Evolutionary conservation across 306 rosid genomes (phyloP), one percentile per base, ranked within the genome.

Genomic region (Canavalia ensiformis): DNA sequence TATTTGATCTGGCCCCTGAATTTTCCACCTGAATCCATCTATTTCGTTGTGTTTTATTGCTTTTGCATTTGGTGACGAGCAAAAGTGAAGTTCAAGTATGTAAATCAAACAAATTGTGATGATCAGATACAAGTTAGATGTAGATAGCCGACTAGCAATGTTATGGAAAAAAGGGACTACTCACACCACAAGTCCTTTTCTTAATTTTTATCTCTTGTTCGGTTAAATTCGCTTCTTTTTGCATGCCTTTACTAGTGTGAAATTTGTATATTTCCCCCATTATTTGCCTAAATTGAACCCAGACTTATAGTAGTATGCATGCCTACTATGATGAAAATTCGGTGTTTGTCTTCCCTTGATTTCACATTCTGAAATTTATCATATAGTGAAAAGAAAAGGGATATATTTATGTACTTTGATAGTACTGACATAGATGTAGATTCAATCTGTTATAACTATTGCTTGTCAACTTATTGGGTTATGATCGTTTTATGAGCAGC

Each of bases 401-500:
- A 46, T 7, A 33, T 44, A 35, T 29, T 59, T 75, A 10, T 58
- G 29, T 68, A 13, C 57, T 74, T 69, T 55, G 31, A 58, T 13
- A 31, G 56, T 28, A 37, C 8, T 81, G 58, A 67, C 64, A 64
- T 13, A 47, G 13, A 60, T 64, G 81, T 18, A 34, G 50, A 72
- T 59, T 81, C 57, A 39, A 72, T 68, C 37, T 74, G 75, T 50
- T 49, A 31, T 37, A 37, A 2, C 41, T 37, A 37, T 37, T 47
- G 39, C 41, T 72, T 69, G 13, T 63, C 29, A 49, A 29, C 39
- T 68, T 6, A 42, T 52, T 47, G 85, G 70, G 55, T 62, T 74
- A 10, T 62, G 85, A 42, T 18, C 2, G 13, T 76, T 58, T 56
- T 60, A 78, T 78, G 52, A 75, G 86, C 91, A 87, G 94, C 75